Base-by-base conservation (phyloP, 306 rosid genomes). In the Ceratonia siliqua region DNA sequence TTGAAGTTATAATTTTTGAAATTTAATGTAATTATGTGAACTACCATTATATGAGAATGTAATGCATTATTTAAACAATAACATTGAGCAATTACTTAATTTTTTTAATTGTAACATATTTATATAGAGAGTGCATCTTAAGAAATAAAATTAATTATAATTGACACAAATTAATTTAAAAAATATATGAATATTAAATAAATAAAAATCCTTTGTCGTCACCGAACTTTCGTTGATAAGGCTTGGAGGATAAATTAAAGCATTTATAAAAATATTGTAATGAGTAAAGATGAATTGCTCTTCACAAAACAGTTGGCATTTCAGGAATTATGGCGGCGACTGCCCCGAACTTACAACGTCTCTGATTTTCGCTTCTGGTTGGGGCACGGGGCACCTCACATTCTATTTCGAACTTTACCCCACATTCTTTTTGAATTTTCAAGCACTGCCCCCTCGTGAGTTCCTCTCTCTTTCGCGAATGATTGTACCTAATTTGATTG, bases 371-470 rank as follows among this genome's bases (percentile, higher is more conserved):
- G 18, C 59, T 63, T 33, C 27, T 33, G 43, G 45, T 35, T 6
- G 5, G 22, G 18, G 4, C 24, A 28, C n/a, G n/a, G n/a, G 12
- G 41, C 28, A 28, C 49, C 49, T 70, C 50, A 6, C 35, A 69
- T 58, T 45, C 14, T 5, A 5, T 30, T 12, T 48, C 71, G 0
- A 56, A 25, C 12, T 62, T 59, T 15, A 39, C 62, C 3, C 45
- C 77, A 8, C 53, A 7, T 52, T 75, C 11, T 24, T 30, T 0
- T 75, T 62, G 54, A 62, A 69, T 62, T 81, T 38, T 70, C 80
- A 59, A 14, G 75, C 41, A 55, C 66, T 27, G 6, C 32, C 62
- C 36, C 20, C 3, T 22, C 20, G 79, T 75, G 63, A 72, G 69
- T 76, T 66, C 55, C 42, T 70, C 50, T 70, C 77, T 39, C 9